Evolutionary conservation across 805 yeast species (phyloP).

Genomic region (Dipodascopsis tothii): DNA sequence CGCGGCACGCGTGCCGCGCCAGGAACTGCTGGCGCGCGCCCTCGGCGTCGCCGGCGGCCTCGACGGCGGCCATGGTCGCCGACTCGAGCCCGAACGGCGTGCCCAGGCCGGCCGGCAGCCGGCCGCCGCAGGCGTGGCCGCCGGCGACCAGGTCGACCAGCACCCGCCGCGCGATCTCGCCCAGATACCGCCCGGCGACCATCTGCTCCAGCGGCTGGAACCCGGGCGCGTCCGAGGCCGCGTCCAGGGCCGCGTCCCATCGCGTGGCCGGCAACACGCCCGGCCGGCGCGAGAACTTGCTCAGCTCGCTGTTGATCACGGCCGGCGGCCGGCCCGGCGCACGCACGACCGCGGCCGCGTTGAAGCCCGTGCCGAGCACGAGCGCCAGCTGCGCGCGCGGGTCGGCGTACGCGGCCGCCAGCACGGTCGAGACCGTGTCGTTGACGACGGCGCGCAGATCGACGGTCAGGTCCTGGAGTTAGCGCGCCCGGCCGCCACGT

Average conservation of each 20-base stretch:
- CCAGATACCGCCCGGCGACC: constrained; percentile 81
- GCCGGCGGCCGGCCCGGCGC: constrained; percentile 70
- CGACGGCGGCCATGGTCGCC: constrained; percentile 26
- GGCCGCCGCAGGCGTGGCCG: constrained; percentile 13
- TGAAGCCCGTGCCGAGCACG: constrained; percentile 89
- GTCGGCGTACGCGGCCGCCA: constrained; percentile 55
- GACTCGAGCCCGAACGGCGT: constrained; percentile 25
- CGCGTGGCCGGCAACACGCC: constrained; percentile 68
- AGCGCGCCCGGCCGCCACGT: not conserved
- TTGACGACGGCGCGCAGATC: constrained; percentile 74
- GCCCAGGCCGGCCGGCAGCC: constrained; percentile 25
- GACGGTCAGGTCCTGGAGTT: constrained; percentile 44
- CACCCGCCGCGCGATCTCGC: constrained; percentile 70
- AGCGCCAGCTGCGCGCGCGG: constrained; percentile 69
- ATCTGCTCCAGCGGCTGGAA: constrained; percentile 83
- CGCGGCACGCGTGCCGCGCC: constrained; percentile 15
- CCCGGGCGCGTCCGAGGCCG: constrained; percentile 57
- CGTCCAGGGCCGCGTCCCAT: constrained; percentile 65
- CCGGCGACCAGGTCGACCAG: constrained; percentile 49
- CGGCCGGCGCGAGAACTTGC: constrained; percentile 64
- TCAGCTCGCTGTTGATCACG: constrained; percentile 88
- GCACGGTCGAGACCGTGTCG: constrained; percentile 81
- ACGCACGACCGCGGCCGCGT: constrained; percentile 44
- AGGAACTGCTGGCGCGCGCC: constrained; percentile 24
- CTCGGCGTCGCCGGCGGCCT: constrained; percentile 21